Base-by-base conservation (phyloP, 805 yeast species). In the Candida maltosa region DNA sequence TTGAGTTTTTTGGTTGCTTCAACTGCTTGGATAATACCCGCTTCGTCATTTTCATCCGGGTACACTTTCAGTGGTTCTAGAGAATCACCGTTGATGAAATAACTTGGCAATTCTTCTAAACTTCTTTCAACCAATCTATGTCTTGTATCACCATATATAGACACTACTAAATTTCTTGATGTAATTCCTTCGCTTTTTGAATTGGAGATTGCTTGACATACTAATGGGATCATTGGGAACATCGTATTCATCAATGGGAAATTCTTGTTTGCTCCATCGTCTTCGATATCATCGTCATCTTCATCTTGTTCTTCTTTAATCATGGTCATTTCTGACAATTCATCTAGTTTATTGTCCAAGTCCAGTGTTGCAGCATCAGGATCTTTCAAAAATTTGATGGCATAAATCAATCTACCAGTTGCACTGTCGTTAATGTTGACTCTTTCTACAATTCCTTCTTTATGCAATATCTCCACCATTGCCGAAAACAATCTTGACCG, bases 1-100 rank as follows among this genome's bases (percentile, higher is more conserved):
- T 85, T 83, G 39, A 72, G 68, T 44, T 87, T 78, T 0, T 95
- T 94, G 40, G 77, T 79, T 45, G 78, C 78, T 49, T 85, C 94
- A 40, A 77, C 76, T 12, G 80, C 79, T 42, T 83, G 69, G 0
- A 82, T 69, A 9, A 87, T 61, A 3, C 49, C 34, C 8, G 34
- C 12, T 3, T 54, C 46, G n/a, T 48, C 52, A 37, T 58, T 58
- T 9, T 52, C 49, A 37, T 62, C 67, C 4, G 43, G 38, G 31
- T 51, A 52, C 12, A 43, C 46, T 33, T 56, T 60, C 19, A 49
- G 39, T 4, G 57, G 54, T 30, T 55, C 52, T n/a, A 53, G 33
- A 9, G 45, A 39, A 14, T 52, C 48, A 11, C 51, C 46, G 34
- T 65, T 69, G 26, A 52, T 49, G 15, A 52, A 51, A 34, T 52